Evolutionary conservation across 2,329 filamentous ascomycete species (phyloP).

Genomic region (Ophiostoma ips): DNA sequence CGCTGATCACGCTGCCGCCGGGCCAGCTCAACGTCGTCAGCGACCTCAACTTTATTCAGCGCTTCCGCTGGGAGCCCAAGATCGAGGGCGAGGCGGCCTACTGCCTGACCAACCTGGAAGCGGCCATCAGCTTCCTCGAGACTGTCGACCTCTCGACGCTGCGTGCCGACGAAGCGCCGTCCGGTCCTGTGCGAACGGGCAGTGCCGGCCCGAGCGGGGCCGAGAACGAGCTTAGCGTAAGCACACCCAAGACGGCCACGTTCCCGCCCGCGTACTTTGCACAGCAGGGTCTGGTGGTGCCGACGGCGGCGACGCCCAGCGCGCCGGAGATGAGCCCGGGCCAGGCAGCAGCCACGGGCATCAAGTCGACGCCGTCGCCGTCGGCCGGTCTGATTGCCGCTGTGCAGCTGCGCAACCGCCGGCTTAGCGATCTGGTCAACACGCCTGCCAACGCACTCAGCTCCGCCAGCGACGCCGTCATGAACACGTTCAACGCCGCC

Average conservation of each 20-base stretch:
- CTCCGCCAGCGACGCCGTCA: conserved; percentile 69
- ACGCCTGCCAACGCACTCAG: conserved; percentile 70
- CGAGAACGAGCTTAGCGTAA: conserved; percentile 18
- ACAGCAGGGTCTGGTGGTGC: conserved; percentile 23
- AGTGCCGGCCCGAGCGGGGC: conserved; percentile 16
- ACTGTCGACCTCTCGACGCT: conserved; percentile 88
- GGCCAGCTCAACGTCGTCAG: conserved; percentile 82
- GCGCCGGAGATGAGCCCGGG: conserved; percentile 21
- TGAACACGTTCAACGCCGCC: conserved; percentile 76
- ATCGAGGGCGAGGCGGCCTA: conserved; percentile 91
- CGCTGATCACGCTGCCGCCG: conserved; percentile 78
- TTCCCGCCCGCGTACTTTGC: conserved; percentile 41
- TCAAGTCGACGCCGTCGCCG: conserved; percentile 25
- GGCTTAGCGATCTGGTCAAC: conserved; percentile 76
- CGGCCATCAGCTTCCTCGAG: conserved; percentile 84
- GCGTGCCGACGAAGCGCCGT: conserved; percentile 61
- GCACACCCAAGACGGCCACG: conserved; percentile 37
- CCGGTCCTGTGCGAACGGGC: conserved; percentile 46
- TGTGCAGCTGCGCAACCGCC: conserved; percentile 49
- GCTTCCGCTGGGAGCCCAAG: conserved; percentile 74
- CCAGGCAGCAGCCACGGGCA: conserved; percentile 13
- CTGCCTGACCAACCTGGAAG: conserved; percentile 90
- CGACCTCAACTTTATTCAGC: conserved; percentile 87
- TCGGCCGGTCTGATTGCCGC: conserved; percentile 28
- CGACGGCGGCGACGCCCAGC: conserved; percentile 19